Conservation (phyloP, 2,329 filamentous ascomycete species). For the Apiospora koreana region DNA sequence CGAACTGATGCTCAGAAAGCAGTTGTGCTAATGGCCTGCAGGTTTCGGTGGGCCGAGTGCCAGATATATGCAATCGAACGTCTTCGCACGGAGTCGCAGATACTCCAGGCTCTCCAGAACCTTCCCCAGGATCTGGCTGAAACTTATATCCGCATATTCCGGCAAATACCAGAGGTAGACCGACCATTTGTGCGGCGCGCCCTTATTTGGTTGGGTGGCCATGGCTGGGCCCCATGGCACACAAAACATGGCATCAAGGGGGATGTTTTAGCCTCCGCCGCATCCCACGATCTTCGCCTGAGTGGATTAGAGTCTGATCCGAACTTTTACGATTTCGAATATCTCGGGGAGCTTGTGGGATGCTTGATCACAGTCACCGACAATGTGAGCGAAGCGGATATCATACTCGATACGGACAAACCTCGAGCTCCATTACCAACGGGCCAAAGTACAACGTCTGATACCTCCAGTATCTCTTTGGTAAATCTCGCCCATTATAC, state of each 20-base stretch:
- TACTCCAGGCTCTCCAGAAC: conserved; percentile 9
- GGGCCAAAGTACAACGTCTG: not conserved
- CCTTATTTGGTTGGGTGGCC: conserved; percentile 1
- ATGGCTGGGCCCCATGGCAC: not conserved
- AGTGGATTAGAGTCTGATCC: not conserved
- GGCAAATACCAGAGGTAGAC: conserved; percentile 13
- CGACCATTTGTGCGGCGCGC: conserved; percentile 10
- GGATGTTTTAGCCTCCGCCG: not conserved
- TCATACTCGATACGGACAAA: not conserved
- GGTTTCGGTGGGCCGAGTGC: conserved; percentile 24
- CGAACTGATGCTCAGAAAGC: not conserved
- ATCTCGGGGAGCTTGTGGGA: not conserved
- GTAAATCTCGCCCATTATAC: conserved; percentile 20
- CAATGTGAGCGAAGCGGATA: not conserved
- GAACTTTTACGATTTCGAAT: not conserved
- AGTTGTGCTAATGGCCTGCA: not conserved
- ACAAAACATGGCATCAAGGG: not conserved
- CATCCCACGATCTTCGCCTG: not conserved
- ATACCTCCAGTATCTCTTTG: not conserved
- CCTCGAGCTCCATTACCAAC: not conserved
- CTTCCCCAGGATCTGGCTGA: conserved; percentile 19
- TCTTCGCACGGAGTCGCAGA: conserved; percentile 4
- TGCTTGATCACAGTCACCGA: not conserved
- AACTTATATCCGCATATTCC: conserved; percentile 19
- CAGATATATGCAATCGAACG: conserved; percentile 19